These are phyloP conservation scores for Ascochyta clinopodiicola DNA, from an alignment of 2,329 filamentous ascomycete species.

Conservation along the genomic window DNA sequence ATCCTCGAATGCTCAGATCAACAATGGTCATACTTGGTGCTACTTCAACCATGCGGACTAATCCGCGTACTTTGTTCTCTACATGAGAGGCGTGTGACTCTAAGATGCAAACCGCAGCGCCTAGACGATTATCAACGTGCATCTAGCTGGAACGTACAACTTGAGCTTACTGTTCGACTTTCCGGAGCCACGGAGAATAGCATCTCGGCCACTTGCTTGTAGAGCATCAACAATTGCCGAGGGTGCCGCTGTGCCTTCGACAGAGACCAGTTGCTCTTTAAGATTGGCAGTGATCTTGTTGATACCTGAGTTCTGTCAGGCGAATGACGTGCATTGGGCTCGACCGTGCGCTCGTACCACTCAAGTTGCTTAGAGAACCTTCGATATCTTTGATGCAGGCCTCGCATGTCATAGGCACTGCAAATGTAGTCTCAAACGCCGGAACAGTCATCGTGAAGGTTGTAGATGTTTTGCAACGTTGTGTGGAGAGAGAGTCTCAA, in stretches of 20 bases:
- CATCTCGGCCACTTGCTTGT: conserved; percentile 88
- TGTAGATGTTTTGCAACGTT: neutral
- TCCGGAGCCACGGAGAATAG: conserved; percentile 89
- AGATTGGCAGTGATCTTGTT: conserved; percentile 82
- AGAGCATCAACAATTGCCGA: conserved; percentile 90
- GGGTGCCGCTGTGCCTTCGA: conserved; percentile 89
- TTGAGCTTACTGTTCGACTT: conserved; percentile 75
- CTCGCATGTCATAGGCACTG: conserved; percentile 92
- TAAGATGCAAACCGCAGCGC: conserved; percentile 91
- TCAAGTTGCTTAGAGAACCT: conserved; percentile 74
- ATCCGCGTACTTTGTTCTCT: conserved; percentile 75
- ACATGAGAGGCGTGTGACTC: conserved; percentile 75
- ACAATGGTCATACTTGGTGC: conserved; percentile 78
- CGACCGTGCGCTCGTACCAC: conserved; percentile 56
- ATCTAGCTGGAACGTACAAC: neutral
- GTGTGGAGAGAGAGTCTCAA: neutral
- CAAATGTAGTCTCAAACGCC: conserved; percentile 79
- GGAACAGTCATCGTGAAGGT: conserved; percentile 39
- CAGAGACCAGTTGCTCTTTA: conserved; percentile 79
- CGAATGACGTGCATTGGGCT: conserved; percentile 30
- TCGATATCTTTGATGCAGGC: conserved; percentile 87
- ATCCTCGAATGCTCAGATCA: conserved; percentile 84
- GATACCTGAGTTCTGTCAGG: conserved; percentile 65
- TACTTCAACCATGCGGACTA: conserved; percentile 94
- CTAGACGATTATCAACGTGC: conserved; percentile 46